phyloP scores from a whole-genome alignment of 225 moss, liverwort and hornwort species.

The Pseudisothecium myosuroides region DNA sequence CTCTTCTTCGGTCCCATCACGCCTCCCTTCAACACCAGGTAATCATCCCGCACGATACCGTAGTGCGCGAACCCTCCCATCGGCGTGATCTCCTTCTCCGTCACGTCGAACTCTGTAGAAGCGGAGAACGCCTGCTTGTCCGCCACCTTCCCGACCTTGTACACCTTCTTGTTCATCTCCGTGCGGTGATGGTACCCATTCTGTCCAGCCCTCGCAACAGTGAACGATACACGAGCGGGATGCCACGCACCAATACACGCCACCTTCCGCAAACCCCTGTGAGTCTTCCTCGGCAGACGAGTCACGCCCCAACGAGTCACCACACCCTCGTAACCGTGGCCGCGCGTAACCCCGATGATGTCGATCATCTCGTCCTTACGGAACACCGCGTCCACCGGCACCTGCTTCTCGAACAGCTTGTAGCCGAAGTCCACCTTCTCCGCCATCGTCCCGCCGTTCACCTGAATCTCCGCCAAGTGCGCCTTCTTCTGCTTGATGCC shows the following conservation, averaged over 20 bases:
- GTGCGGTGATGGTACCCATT: slow-evolving; percentile 79
- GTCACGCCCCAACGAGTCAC: slow-evolving; percentile 84
- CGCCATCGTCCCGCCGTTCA: slow-evolving; percentile 34
- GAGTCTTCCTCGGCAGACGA: slow-evolving; percentile 65
- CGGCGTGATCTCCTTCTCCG: slow-evolving; percentile 76
- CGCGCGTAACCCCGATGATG: slow-evolving; percentile 68
- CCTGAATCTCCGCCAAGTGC: slow-evolving; percentile 46
- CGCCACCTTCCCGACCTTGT: slow-evolving; percentile 52
- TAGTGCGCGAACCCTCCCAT: slow-evolving; percentile 91
- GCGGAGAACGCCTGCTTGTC: slow-evolving; percentile 39
- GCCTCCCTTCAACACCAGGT: slow-evolving; percentile 72
- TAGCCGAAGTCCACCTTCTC: slow-evolving; percentile 83
- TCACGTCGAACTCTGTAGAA: slow-evolving; percentile 61
- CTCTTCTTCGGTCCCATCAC: slow-evolving; percentile 86
- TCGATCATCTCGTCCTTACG: slow-evolving; percentile 86
- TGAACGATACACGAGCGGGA: slow-evolving; percentile 83
- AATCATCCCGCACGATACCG: slow-evolving; percentile 70
- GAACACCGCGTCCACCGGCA: slow-evolving; percentile 65
- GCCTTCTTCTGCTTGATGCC: slow-evolving; percentile 72
- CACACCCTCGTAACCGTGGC: slow-evolving; percentile 75
- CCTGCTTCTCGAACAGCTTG: slow-evolving; percentile 67
- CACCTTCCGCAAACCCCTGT: slow-evolving; percentile 77
- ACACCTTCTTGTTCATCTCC: slow-evolving; percentile 47
- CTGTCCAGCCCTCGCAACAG: slow-evolving; percentile 76
- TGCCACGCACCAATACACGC: slow-evolving; percentile 92